Evolutionary conservation across 352 stramenopile species (phyloP).

Genomic region (Globisporangium cylindrosporum): DNA sequence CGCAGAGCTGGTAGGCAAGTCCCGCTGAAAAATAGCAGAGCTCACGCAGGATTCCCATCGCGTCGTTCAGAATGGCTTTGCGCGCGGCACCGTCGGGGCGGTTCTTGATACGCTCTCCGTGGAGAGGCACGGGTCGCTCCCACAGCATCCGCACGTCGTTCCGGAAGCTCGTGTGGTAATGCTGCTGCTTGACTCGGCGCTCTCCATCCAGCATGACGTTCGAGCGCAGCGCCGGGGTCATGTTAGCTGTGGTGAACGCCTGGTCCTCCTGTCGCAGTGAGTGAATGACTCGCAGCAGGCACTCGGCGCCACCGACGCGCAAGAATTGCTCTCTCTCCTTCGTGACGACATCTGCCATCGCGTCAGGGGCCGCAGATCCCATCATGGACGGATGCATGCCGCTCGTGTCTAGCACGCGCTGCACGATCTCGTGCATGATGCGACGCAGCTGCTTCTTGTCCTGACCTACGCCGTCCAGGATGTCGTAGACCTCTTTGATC

Average conservation of each 20-base stretch:
- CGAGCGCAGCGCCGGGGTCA: slow-evolving; percentile 17
- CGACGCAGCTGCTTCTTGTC: slow-evolving; percentile 57
- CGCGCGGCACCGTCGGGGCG: slow-evolving; percentile 43
- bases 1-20: slow-evolving; percentile 64
- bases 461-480: slow-evolving; percentile 41
- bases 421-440: slow-evolving; percentile 68
- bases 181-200: slow-evolving; percentile 22
- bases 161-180: slow-evolving; percentile 27
- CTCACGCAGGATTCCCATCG: slow-evolving; percentile 77
- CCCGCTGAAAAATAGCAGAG: slow-evolving; percentile 79
- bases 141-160: slow-evolving; percentile 61
- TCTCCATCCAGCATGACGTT: slow-evolving; percentile 36
- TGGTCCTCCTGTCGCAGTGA: slow-evolving; percentile 58
- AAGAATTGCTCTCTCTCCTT: slow-evolving; percentile 70
- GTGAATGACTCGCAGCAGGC: slow-evolving; percentile 70
- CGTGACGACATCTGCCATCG: slow-evolving; percentile 32
- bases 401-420: slow-evolving; percentile 67
- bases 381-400: slow-evolving; percentile 35
- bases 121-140: slow-evolving; percentile 39
- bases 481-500: slow-evolving; percentile 66
- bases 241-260: background rate
- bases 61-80: slow-evolving; percentile 64
- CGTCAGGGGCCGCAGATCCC: slow-evolving; percentile 19
- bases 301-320: slow-evolving; percentile 67
- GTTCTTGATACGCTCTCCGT: slow-evolving; percentile 32